Conservation (phyloP, 2,329 filamentous ascomycete genomes). For the Knoxdaviesia capensis region DNA sequence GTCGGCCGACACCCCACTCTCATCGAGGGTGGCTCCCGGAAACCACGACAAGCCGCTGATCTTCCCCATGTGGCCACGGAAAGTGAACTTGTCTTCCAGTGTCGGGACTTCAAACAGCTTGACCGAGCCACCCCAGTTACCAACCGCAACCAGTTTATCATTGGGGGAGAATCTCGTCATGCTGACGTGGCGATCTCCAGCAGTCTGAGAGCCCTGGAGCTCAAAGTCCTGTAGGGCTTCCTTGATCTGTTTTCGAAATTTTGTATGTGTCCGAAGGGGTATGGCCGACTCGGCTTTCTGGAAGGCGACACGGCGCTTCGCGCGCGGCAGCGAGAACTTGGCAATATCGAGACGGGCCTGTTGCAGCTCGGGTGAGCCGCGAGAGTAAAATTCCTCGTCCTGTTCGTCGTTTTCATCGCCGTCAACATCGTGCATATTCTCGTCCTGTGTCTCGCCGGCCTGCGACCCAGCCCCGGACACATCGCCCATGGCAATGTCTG, state of each 20-base stretch:
- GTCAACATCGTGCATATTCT: constrained; percentile 37
- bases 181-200: constrained; percentile 75
- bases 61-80: constrained; percentile 73
- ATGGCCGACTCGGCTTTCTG: constrained; percentile 70
- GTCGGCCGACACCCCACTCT: constrained; percentile 48
- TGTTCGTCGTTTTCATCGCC: constrained; percentile 44
- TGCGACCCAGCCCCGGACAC: constrained; percentile 9
- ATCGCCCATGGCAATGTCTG: constrained; percentile 19
- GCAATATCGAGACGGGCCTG: constrained; percentile 64
- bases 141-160: constrained; percentile 65
- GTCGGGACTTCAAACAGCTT: constrained; percentile 71
- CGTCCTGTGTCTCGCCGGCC: constrained; percentile 29
- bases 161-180: constrained; percentile 82
- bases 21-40: constrained; percentile 58
- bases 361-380: constrained; percentile 54
- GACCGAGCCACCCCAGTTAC: constrained; percentile 83
- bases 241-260: constrained; percentile 77
- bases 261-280: constrained; percentile 73
- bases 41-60: constrained; percentile 84
- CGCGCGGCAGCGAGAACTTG: constrained; percentile 62
- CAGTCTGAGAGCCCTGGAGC: constrained; percentile 81
- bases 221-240: constrained; percentile 68
- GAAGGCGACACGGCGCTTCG: constrained; percentile 54
- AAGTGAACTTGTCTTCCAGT: constrained; percentile 52
- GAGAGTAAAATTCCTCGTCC: constrained; percentile 90